These are phyloP conservation scores for Talaromyces sp. DNA, from an alignment of 2,329 filamentous ascomycete genomes.

Conservation along the genomic window DNA sequence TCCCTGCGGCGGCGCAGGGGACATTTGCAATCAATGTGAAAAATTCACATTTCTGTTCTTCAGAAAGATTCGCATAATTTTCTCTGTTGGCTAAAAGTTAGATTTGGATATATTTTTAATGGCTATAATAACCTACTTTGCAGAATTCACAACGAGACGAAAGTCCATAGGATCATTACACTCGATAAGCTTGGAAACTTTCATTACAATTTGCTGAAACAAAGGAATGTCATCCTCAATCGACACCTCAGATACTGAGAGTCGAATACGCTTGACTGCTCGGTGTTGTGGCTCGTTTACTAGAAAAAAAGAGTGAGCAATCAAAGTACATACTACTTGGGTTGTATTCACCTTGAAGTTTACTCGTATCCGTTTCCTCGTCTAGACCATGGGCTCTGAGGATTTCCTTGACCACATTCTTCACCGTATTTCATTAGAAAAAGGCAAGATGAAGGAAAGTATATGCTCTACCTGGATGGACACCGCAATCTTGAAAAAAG, in stretches of 20 bases:
- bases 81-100: conserved; percentile 17
- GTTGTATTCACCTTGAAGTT: background rate
- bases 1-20: conserved; percentile 51
- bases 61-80: conserved; percentile 43
- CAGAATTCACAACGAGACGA: background rate
- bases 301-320: background rate
- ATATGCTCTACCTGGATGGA: conserved; percentile 25
- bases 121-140: background rate
- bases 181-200: conserved; percentile 29
- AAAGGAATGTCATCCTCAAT: conserved; percentile 11
- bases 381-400: background rate
- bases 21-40: conserved; percentile 53
- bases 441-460: background rate
- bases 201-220: conserved; percentile 26
- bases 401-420: background rate
- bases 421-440: background rate
- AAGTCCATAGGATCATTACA: conserved; percentile 18
- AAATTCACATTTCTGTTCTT: conserved; percentile 47
- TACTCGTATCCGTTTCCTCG: background rate
- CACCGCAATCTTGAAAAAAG: conserved; percentile 19
- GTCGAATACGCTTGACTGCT: conserved; percentile 29
- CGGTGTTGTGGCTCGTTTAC: conserved; percentile 9
- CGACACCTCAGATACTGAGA: conserved; percentile 22
- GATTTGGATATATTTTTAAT: background rate
- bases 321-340: background rate